Evolutionary conservation across 495 filamentous ascomycete genomes (phyloP), one percentile per base, ranked within the genome.

Genomic region (Aspergillus ostianus): DNA sequence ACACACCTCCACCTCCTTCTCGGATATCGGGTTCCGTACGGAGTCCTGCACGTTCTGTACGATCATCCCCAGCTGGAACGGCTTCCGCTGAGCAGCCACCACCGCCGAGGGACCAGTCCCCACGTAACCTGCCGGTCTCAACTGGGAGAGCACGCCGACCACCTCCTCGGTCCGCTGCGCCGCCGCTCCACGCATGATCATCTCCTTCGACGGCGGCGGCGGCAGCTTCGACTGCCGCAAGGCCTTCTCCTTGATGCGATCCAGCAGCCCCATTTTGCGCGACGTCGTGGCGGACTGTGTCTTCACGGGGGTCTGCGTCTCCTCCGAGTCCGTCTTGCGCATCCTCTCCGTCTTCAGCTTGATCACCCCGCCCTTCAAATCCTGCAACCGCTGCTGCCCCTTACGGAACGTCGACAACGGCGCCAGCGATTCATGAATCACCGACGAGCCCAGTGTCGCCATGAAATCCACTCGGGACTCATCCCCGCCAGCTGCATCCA

Each of bases 351-450:
- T 73, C 49, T 75, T 80, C 60, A 74, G 51, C 52, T 72, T 74
- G 20, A 79, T 74, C 6, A 79, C 65, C 46, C 76, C 76, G 12
- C 73, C 72, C 65, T 68, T 75, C 64, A 80, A 44, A 57, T 80
- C 77, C 56, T 80, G 77, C 50, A 80, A 62, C 44, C 77, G 72
- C 65, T 79, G 76, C 63, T 79, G 76, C 6, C 77, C 77, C 58
- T 77, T 78, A 17, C 75, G 71, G 56, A 79, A 74, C 6, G 71
- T 56, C 6, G 74, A 70, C 45, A 79, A 73, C 0, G 77, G 77
- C 8, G 74, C 70, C 57, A 80, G 70, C 15, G 72, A 78, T 51
- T 78, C 77, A 55, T 79, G 70, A 47, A 80, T 70, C 0, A 64
- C 44, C 23, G 70, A 64, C 23, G 77, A 58, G 47, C 71, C 73